phyloP scores from a whole-genome alignment of 2,329 filamentous ascomycete genomes.

The Ophiostoma angusticollis region DNA sequence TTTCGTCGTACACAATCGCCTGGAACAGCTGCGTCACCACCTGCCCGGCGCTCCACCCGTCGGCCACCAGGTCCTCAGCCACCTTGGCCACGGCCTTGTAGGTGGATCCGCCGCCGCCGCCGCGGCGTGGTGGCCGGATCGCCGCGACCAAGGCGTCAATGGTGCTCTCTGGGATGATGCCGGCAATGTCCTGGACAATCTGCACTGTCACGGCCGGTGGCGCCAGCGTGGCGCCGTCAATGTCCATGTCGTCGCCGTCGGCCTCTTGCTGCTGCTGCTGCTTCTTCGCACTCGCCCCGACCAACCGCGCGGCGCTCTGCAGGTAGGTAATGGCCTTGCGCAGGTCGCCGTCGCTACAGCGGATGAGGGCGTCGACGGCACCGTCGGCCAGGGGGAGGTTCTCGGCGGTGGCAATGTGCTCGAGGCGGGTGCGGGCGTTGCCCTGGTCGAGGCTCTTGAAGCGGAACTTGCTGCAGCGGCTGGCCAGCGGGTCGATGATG shows the following conservation, averaged over 20 bases:
- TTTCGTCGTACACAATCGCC: constrained; percentile 69
- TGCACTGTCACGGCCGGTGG: constrained; percentile 54
- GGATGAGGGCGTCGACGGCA: constrained; percentile 71
- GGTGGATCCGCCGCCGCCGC: constrained; percentile 36
- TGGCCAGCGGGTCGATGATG: constrained; percentile 93
- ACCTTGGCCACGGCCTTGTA: constrained; percentile 67
- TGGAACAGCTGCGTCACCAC: constrained; percentile 73
- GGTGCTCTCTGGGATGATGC: constrained; percentile 70
- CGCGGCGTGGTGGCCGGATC: constrained; percentile 49
- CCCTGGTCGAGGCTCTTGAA: constrained; percentile 91
- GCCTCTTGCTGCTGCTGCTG: neutral
- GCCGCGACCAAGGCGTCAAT: constrained; percentile 59
- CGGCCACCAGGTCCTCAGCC: constrained; percentile 83
- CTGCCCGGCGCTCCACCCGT: constrained; percentile 93
- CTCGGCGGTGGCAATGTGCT: constrained; percentile 72
- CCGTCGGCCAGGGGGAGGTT: constrained; percentile 64
- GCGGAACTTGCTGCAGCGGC: constrained; percentile 87
- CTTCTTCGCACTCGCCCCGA: constrained; percentile 48
- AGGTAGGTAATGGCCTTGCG: constrained; percentile 92
- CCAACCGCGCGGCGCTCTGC: constrained; percentile 83
- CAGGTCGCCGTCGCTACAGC: constrained; percentile 85
- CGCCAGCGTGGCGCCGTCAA: constrained; percentile 42
- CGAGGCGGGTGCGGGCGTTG: constrained; percentile 66
- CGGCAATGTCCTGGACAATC: constrained; percentile 87
- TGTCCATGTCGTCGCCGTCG: constrained; percentile 1